Evolutionary conservation across 2,329 filamentous ascomycete species (phyloP), one percentile per base, ranked within the genome.

Genomic region (Botrytis medusae): DNA sequence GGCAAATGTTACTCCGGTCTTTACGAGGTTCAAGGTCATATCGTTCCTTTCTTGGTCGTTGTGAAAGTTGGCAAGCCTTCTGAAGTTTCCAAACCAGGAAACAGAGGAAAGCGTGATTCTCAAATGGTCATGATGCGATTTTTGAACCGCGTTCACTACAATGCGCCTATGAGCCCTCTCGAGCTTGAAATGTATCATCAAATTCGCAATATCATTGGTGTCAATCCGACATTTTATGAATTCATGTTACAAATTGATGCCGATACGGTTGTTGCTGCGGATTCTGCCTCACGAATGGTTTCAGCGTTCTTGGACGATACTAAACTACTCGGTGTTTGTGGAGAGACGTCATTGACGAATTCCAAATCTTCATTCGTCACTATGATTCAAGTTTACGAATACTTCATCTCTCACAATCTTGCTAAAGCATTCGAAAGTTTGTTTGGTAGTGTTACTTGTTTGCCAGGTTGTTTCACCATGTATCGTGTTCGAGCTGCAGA

Each of bases 381-480:
- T 69, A 98, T 98, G 95, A 99, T 99, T 82, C 96, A 99, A 84
- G 95, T 99, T 48, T 99, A 98, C 86, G 95, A 99, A 84, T 99
- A 99, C 87, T 99, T 95, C 86, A 99, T 99, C 80, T 98, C 95
- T 69, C 95, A 99, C 86, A 97, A 98, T 82, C 84, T 99, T 78
- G 91, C 93, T 78, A 98, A 99, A 85, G 96, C 95, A 20, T 99
- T 99, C 82, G 95, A 98, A 84, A 96, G 93, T 84, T 87, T 99
- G 79, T 99, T 99, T 81, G 96, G 95, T 73, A 97, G 93, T 77
- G 95, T 99, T 78, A 99, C 96, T 69, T 99, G 96, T 88, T 87
- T 99, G 81, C 96, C 96, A 37, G 96, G 96, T 86, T 99, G 96
- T 89, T 99, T 98, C 88, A 94, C 92, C 79, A 99, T 99, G 96